Evolutionary conservation across 768 basidiomycete species (phyloP).

Genomic region (Leucocoprinus sp.): DNA sequence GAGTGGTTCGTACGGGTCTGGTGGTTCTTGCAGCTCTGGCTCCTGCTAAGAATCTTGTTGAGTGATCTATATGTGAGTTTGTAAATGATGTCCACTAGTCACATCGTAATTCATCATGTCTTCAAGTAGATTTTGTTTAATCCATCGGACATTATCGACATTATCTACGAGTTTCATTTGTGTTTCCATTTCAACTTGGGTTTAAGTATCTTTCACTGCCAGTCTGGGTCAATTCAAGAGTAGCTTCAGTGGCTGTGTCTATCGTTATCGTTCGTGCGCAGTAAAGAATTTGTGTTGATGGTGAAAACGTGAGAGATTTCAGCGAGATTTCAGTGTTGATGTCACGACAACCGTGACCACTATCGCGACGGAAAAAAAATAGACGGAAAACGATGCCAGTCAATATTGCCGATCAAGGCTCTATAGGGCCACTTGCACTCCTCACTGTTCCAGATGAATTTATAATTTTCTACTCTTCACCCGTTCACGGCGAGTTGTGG

Average conservation of each 20-base stretch:
- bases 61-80: constrained; percentile 11
- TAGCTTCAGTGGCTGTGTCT: constrained; percentile 4
- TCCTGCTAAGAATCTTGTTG: constrained; percentile 21
- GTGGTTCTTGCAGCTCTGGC: constrained; percentile 15
- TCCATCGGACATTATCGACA: constrained; percentile 16
- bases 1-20: constrained; percentile 17
- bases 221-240: constrained; percentile 13
- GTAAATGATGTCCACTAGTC: constrained; percentile 16
- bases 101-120: constrained; percentile 25
- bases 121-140: constrained; percentile 24
- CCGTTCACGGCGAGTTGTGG: constrained; percentile 57
- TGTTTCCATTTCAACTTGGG: constrained; percentile 26
- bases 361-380: constrained; percentile 1
- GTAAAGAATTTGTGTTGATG: constrained; percentile 8
- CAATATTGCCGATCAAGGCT: constrained; percentile 24
- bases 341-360: background rate
- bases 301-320: too few species aligned
- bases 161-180: constrained; percentile 24
- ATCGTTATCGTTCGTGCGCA: background rate
- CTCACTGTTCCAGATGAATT: constrained; percentile 38
- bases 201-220: constrained; percentile 25
- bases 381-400: constrained; percentile 40
- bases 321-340: background rate
- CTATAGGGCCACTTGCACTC: constrained; percentile 29
- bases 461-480: constrained; percentile 65